Evolutionary conservation across 164 flowering plant genomes (phyloP), one percentile per base, ranked within the genome.

Genomic region (Amborella trichopoda): DNA sequence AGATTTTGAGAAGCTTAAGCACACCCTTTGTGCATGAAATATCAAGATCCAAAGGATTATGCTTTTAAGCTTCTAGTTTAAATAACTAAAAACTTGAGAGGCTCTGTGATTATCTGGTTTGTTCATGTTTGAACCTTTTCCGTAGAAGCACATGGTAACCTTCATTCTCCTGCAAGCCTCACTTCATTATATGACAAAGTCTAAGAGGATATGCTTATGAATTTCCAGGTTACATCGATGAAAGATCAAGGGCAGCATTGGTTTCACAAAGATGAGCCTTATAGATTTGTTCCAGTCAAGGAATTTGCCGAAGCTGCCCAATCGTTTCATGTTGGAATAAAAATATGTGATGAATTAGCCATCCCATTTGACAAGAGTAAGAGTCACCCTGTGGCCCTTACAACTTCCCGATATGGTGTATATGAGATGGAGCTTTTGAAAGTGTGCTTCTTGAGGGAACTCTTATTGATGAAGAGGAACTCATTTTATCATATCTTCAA

Each of bases 401-500:
- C 77, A 44, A 74, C 68, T 12, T 33, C 55, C 14, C 62, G 44
- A 48, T 78, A 70, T 60, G 78, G 78, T 16, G 58, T 71, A 22
- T 41, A 63, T 34, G 68, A 59, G 51, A 62, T 26, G 49, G 73
- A 72, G 23, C 66, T 78, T 23, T 24, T 75, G 9, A 75, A 67
- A 63, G 76, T 78, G 23, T 62, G 65, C 46, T 47, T 56, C 8
- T 39, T 68, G 0, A 62, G 81, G 53, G 81, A 78, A 40, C 40
- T 21, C 48, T 54, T 78, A 52, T 63, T 78, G 19, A 72, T 77
- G 80, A 72, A 75, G 63, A 62, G 83, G 44, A 72, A 72, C 59
- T 70, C 74, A 3, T 76, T 76, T 19, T 60, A 75, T 18, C 73
- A 71, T 48, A 46, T 73, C 44, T 73, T 78, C 68, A 75, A 71